Base-by-base conservation (phyloP, 306 rosid species). In the Abrus pulchellus region DNA sequence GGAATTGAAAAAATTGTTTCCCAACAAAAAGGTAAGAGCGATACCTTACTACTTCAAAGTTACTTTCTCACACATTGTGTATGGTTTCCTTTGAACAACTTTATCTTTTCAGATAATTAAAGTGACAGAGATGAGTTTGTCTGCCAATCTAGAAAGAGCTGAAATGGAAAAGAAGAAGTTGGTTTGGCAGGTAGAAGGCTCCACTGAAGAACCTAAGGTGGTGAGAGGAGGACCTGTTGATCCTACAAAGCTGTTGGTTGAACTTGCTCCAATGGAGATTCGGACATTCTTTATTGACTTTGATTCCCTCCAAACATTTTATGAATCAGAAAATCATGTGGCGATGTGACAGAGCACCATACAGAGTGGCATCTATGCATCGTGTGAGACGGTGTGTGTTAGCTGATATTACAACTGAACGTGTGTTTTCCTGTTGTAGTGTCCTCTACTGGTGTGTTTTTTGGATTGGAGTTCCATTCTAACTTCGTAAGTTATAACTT, bases 231-330 rank as follows among this genome's bases (percentile, higher is more conserved):
- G 89, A 40, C 89, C 94, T 27, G 83, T 91, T 60, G 94, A 91
- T 78, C 91, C 93, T 66, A 65, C 72, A 49, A 79, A 83, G 74
- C 86, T 93, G 82, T 85, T 90, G 75, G 97, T 91, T 72, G 93
- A 91, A 68, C 94, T 94, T 69, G 91, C 75, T 75, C 97, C 97
- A 6, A 91, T 91, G 97, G 98, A 94, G 80, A 94, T 94, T 75
- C 81, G 98, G 72, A 90, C 98, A 72, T 91, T 94, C 80, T 65
- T 75, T 47, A 48, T 85, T 53, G 76, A 79, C 54, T 69, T 87
- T 43, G 34, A 73, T 84, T 60, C 82, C 70, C 84, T 81, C 30
- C 84, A 68, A 73, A 74, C 71, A 47, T 82, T 81, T 47, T n/a
- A 69, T 40, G 69, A 50, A 52, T 66, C 66, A 20, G 82, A 76